These are phyloP conservation scores for Cryptococcus maquisensis DNA, from an alignment of 1,284 basidiomycete species.

Conservation along the genomic window DNA sequence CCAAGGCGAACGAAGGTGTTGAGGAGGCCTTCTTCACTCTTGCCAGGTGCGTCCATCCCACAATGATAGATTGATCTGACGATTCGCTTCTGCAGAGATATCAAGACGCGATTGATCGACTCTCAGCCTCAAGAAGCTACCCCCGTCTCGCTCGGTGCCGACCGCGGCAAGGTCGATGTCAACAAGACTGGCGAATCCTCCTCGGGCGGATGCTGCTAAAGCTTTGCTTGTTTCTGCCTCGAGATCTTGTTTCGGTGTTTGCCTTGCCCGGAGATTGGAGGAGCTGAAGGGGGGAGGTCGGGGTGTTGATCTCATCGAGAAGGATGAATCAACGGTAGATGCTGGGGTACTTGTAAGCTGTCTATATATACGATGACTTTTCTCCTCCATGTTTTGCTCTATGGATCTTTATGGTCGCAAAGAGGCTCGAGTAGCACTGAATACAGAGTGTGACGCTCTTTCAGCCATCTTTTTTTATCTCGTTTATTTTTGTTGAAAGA, in stretches of 20 bases:
- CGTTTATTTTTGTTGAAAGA: neutral
- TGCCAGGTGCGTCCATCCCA: slow-evolving; percentile 68
- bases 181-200: slow-evolving; percentile 26
- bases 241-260: neutral
- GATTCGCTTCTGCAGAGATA: slow-evolving; percentile 61
- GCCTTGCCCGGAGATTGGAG: neutral
- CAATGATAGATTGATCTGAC: slow-evolving; percentile 8
- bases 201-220: slow-evolving; percentile 40
- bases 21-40: slow-evolving; percentile 99
- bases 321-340: no score
- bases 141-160: slow-evolving; percentile 31
- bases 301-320: neutral
- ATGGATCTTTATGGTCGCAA: neutral
- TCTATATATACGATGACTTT: no score
- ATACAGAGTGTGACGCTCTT: neutral
- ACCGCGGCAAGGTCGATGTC: slow-evolving; percentile 37
- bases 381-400: neutral
- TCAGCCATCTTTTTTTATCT: neutral
- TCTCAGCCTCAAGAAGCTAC: slow-evolving; percentile 68
- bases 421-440: no score
- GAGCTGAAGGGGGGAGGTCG: neutral
- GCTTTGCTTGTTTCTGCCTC: neutral
- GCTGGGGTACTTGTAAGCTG: no score
- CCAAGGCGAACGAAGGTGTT: slow-evolving; percentile 95
- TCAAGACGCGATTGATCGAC: slow-evolving; percentile 95